Conservation (phyloP, 2,329 filamentous ascomycete genomes). For the Lasiodiplodia citricola region DNA sequence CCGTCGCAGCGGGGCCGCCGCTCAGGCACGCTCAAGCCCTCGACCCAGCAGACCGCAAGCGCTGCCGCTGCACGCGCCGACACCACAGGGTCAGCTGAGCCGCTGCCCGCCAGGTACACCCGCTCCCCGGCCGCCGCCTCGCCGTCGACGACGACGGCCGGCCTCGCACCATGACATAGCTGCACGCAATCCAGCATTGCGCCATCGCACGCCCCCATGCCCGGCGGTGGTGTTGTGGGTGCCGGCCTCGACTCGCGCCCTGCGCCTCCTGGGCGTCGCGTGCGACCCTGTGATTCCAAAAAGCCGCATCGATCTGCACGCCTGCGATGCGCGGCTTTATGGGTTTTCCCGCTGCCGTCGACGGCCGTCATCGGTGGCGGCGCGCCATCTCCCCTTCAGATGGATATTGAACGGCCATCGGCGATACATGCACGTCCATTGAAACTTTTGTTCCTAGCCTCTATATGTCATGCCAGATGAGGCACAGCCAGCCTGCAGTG, state of each 20-base stretch:
- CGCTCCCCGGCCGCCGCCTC: constrained; percentile 2
- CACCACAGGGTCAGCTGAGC: constrained; percentile 12
- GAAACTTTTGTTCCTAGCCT: constrained; percentile 24
- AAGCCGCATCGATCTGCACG: constrained; percentile 9
- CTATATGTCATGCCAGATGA: constrained; percentile 25
- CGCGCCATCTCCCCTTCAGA: background rate
- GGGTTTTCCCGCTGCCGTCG: constrained; percentile 13
- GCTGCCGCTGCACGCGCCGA: constrained; percentile 18
- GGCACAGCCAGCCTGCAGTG: constrained; percentile 23
- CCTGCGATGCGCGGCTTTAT: constrained; percentile 10
- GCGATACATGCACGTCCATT: constrained; percentile 13
- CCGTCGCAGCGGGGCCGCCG: constrained; percentile 16
- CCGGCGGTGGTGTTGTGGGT: background rate
- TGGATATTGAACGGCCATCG: background rate
- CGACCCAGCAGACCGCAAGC: background rate
- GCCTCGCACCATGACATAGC: constrained; percentile 15
- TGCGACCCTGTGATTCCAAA: background rate
- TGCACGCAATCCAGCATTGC: constrained; percentile 20
- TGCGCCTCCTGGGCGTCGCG: constrained; percentile 9
- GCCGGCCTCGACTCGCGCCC: background rate
- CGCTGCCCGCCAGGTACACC: constrained; percentile 6
- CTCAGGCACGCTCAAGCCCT: constrained; percentile 6
- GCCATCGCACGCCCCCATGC: constrained; percentile 5
- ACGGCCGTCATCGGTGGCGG: constrained; percentile 7
- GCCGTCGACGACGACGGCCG: background rate